phyloP scores from a whole-genome alignment of 139 green algal species.

The Chara braunii region DNA sequence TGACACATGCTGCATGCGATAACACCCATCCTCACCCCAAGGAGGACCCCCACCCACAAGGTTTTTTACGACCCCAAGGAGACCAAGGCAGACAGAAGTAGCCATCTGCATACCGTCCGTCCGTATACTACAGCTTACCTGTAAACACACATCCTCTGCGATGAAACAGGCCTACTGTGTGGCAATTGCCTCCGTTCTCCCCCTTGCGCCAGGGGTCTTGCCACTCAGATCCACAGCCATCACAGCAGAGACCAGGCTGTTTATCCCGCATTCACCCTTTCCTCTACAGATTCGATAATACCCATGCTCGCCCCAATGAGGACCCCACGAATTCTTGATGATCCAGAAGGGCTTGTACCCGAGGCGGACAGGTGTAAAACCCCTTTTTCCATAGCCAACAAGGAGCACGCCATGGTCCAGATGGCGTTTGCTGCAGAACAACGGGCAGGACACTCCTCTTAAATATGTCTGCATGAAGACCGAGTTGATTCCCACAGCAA shows the following conservation, averaged over 20 bases:
- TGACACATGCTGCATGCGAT: too few relatives aligned
- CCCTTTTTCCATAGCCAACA: constrained; percentile 60
- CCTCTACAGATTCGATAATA: constrained; percentile 44
- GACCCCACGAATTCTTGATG: constrained; percentile 52
- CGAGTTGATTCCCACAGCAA: constrained; percentile 59
- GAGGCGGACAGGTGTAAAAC: constrained; percentile 32
- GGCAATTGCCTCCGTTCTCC: too few relatives aligned
- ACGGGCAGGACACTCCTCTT: constrained; percentile 44
- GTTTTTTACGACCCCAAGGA: too few relatives aligned
- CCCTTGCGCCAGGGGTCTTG: too few relatives aligned
- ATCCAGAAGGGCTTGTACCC: constrained; percentile 47
- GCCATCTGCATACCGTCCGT: too few relatives aligned
- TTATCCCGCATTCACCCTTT: constrained; percentile 39
- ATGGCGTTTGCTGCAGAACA: constrained; percentile 44
- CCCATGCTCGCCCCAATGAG: constrained; percentile 43
- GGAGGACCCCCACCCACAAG: too few relatives aligned
- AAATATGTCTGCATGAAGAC: constrained; percentile 48
- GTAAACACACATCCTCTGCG: too few relatives aligned
- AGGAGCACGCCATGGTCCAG: constrained; percentile 70
- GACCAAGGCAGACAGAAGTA: too few relatives aligned
- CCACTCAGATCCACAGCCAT: too few relatives aligned
- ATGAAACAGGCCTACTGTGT: too few relatives aligned
- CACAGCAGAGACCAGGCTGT: constrained; percentile 43
- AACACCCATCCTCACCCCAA: too few relatives aligned
- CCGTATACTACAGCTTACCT: too few relatives aligned